These are phyloP conservation scores for Saposhnikovia divaricata DNA, from an alignment of 129 eudicot genomes.

Conservation along the genomic window DNA sequence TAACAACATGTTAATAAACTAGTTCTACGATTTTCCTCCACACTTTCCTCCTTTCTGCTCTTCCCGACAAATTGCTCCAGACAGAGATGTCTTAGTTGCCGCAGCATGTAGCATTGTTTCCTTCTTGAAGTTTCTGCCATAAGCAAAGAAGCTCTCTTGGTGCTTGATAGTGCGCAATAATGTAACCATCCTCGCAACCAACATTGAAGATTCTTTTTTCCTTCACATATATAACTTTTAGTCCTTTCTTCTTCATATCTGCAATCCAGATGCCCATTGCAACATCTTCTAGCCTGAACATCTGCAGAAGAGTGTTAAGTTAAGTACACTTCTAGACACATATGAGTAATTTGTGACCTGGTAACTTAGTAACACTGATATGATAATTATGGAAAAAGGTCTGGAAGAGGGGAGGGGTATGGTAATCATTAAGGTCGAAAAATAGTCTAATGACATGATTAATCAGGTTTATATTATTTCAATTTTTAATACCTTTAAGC, in stretches of 20 bases:
- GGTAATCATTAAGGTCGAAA: not conserved
- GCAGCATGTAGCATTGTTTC: conserved; percentile 60
- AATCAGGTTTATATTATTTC: not conserved
- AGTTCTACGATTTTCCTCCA: not conserved
- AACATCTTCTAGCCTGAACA: conserved; percentile 88
- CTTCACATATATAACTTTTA: conserved; percentile 47
- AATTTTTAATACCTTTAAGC: conserved; percentile 45
- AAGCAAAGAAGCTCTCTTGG: conserved; percentile 89
- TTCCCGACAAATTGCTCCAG: not conserved
- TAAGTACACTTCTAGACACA: not conserved
- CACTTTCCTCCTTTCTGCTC: not conserved
- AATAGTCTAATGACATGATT: not conserved
- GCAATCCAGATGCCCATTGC: conserved; percentile 97
- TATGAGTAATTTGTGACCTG: not conserved
- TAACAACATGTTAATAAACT: not conserved
- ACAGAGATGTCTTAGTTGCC: conserved; percentile 36
- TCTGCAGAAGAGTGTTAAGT: conserved; percentile 27
- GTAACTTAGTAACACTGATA: not conserved
- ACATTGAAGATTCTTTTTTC: conserved; percentile 55
- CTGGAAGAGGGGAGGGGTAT: not conserved
- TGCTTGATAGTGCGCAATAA: conserved; percentile 90
- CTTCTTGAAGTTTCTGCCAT: conserved; percentile 90
- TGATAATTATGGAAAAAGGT: not conserved
- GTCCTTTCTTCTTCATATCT: conserved; percentile 62
- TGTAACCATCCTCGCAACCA: conserved; percentile 87